phyloP scores from a whole-genome alignment of 805 yeast species.

The Blastobotrys peoriensis region DNA sequence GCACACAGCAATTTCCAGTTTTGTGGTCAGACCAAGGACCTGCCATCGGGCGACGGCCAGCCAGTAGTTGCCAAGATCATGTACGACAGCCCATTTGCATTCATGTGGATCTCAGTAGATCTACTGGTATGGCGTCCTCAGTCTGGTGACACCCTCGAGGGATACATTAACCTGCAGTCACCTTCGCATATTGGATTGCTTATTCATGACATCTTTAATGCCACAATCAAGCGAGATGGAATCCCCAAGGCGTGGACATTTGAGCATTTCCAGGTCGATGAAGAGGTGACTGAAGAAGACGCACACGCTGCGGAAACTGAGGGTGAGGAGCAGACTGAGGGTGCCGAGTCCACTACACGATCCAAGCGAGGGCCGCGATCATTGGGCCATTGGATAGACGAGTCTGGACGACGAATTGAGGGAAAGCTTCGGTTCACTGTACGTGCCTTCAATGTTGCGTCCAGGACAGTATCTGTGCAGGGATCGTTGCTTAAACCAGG shows the following conservation, averaged over 20 bases:
- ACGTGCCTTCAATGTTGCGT: conserved; percentile 58
- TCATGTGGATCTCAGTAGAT: conserved; percentile 79
- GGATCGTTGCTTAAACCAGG: conserved; percentile 74
- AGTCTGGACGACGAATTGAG: conserved; percentile 63
- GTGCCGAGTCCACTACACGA: conserved; percentile 21
- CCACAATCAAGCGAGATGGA: conserved; percentile 75
- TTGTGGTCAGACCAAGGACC: conserved; percentile 34
- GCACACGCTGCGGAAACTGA: conserved; percentile 13
- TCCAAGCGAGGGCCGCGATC: conserved; percentile 39
- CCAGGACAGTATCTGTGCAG: conserved; percentile 77
- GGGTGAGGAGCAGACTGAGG: conserved; percentile 6
- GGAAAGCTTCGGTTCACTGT: conserved; percentile 77
- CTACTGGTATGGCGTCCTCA: conserved; percentile 86
- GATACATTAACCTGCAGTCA: conserved; percentile 84
- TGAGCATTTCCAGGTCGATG: conserved; percentile 72
- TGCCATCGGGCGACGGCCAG: conserved; percentile 35
- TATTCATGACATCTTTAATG: conserved; percentile 90
- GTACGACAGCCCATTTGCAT: conserved; percentile 80
- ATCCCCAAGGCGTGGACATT: conserved; percentile 88
- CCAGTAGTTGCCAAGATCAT: conserved; percentile 57
- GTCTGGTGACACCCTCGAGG: conserved; percentile 81
- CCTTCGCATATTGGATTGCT: conserved; percentile 91
- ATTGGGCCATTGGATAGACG: conserved; percentile 86
- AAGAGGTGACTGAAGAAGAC: conserved; percentile 20
- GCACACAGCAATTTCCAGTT: conserved; percentile 66